Conservation (phyloP, 2,329 filamentous ascomycete genomes). For the Hymenoscyphus linearis region DNA sequence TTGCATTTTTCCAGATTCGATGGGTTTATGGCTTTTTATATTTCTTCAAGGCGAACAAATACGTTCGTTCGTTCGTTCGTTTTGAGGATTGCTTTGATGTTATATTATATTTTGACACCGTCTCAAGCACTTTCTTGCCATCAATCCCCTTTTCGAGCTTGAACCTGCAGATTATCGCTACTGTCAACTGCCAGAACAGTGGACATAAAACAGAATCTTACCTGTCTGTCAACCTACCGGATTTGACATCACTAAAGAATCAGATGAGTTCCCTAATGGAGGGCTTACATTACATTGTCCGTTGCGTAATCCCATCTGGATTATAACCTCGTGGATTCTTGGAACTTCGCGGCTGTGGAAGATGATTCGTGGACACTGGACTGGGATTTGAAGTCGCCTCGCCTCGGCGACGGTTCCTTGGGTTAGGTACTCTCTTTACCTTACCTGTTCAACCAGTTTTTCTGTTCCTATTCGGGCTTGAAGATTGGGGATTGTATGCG, state of each 20-base stretch:
- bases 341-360: slow-evolving; percentile 48
- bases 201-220: neutral
- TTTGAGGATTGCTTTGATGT: no score
- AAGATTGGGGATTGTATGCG: no score
- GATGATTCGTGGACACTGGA: slow-evolving; percentile 47
- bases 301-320: slow-evolving; percentile 58
- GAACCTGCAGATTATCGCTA: slow-evolving; percentile 26
- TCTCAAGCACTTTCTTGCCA: slow-evolving; percentile 42
- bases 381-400: slow-evolving; percentile 49
- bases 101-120: slow-evolving; percentile 41
- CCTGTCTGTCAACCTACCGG: slow-evolving; percentile 39
- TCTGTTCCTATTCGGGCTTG: slow-evolving; percentile 44
- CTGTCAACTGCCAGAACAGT: no score
- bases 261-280: slow-evolving; percentile 43
- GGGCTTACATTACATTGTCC: slow-evolving; percentile 34
- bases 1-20: slow-evolving; percentile 48
- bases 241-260: slow-evolving; percentile 50
- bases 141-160: no score
- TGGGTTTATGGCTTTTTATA: slow-evolving; percentile 44
- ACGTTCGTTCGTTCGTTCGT: slow-evolving; percentile 46
- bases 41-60: slow-evolving; percentile 47
- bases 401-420: slow-evolving; percentile 42
- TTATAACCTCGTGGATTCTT: slow-evolving; percentile 51
- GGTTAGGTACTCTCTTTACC: slow-evolving; percentile 45
- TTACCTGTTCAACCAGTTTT: slow-evolving; percentile 42